Evolutionary conservation across 176 grass and related monocot genomes (phyloP).

Genomic region (Chrysopogon serrulatus): DNA sequence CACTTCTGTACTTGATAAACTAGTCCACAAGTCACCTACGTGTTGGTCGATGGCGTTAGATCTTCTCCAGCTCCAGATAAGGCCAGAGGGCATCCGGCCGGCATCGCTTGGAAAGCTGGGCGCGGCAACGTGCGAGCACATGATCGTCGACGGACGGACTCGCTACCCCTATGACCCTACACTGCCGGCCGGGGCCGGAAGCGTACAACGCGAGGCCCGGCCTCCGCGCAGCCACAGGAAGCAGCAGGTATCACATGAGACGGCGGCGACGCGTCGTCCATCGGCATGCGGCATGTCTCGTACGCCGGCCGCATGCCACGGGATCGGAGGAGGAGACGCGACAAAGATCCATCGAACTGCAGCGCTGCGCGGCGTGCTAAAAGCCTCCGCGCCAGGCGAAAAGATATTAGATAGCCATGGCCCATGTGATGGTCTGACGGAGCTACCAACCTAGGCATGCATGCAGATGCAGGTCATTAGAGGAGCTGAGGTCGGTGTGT

Average conservation of each 20-base stretch:
- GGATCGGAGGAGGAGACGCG: neutral
- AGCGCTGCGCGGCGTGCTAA: neutral
- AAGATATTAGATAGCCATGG: neutral
- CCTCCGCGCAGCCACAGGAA: no score
- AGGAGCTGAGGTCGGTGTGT: neutral
- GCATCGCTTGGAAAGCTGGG: constrained; percentile 20
- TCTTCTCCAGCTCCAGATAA: constrained; percentile 16
- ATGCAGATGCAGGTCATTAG: neutral
- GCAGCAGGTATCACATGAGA: constrained; percentile 3
- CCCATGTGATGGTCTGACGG: constrained; percentile 20
- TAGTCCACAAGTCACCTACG: neutral
- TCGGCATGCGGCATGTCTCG: neutral
- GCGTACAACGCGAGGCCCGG: neutral
- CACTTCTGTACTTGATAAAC: neutral
- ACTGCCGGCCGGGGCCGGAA: neutral
- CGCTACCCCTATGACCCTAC: neutral
- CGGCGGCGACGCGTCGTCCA: neutral
- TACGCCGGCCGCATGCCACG: neutral
- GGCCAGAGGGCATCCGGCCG: neutral
- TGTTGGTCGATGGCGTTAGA: neutral
- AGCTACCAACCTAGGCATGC: neutral
- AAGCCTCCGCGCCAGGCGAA: neutral
- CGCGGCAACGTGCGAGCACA: constrained; percentile 33
- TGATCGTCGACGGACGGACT: neutral
- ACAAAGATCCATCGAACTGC: neutral